These are phyloP conservation scores for Diaporthe citrichinensis DNA, from an alignment of 2,329 filamentous ascomycete species.

Conservation along the genomic window DNA sequence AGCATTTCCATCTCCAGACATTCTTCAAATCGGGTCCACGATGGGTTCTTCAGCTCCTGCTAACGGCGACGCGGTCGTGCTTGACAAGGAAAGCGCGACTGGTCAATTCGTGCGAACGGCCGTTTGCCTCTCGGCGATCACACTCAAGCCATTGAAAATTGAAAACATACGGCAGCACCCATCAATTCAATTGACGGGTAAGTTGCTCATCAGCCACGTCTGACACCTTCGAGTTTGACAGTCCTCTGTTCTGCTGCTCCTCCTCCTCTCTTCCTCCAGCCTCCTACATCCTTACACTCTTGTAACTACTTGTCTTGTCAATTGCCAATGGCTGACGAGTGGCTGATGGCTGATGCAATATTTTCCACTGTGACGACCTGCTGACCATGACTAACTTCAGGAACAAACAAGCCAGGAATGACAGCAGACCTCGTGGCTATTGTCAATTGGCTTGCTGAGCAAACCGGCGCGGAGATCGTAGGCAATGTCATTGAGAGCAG, in stretches of 20 bases:
- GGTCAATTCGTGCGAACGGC: conserved; percentile 73
- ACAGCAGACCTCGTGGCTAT: conserved; percentile 72
- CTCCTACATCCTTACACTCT: not conserved
- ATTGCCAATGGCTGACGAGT: not conserved
- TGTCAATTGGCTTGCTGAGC: conserved; percentile 66
- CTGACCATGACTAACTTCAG: not conserved
- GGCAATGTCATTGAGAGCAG: conserved; percentile 67
- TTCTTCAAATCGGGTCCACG: not conserved
- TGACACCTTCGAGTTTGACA: not conserved
- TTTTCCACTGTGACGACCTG: too few species aligned
- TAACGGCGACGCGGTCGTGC: conserved; percentile 52
- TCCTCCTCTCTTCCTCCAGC: not conserved
- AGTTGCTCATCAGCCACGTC: not conserved
- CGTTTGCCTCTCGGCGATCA: conserved; percentile 68
- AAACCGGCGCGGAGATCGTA: conserved; percentile 64
- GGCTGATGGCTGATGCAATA: not conserved
- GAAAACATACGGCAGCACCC: conserved; percentile 63
- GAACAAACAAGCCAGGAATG: conserved; percentile 59
- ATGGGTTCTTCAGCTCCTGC: conserved; percentile 28
- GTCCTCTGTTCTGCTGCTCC: not conserved
- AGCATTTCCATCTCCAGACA: not conserved
- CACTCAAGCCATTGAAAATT: conserved; percentile 67
- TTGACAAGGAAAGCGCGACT: conserved; percentile 74
- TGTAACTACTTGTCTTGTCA: not conserved
- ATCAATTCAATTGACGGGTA: conserved; percentile 57